A percentile compares a stretch with the other conserved stretches of the same genome.
phyloP scores from a whole-genome alignment of 768 basidiomycete species.

The Mycena haematopus region DNA sequence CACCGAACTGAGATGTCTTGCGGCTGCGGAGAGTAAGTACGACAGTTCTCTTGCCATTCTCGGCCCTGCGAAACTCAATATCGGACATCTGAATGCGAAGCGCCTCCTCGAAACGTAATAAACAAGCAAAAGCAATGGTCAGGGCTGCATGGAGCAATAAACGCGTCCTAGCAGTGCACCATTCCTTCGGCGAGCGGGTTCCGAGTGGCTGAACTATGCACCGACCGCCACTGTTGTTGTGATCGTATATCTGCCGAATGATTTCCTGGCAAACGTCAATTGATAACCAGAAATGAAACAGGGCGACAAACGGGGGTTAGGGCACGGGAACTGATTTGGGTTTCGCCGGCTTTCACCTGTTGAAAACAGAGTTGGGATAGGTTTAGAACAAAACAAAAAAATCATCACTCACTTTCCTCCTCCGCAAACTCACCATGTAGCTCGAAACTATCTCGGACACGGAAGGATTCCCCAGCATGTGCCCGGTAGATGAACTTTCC shows the following conservation, averaged over 20 bases:
- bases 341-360: constrained; percentile 28
- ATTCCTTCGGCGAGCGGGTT: too few species aligned
- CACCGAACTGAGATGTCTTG: constrained; percentile 37
- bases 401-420: constrained; percentile 18
- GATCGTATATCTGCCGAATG: background rate
- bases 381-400: too few species aligned
- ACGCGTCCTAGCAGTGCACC: constrained; percentile 37
- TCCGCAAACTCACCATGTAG: constrained; percentile 29
- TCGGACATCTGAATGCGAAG: constrained; percentile 39
- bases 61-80: constrained; percentile 18
- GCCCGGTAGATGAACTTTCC: background rate
- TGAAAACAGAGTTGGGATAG: background rate
- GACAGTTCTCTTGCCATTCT: constrained; percentile 1
- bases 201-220: constrained; percentile 12
- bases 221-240: constrained; percentile 22
- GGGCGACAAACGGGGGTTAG: constrained; percentile 26
- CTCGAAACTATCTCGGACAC: constrained; percentile 28
- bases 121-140: constrained; percentile 39
- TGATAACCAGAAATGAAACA: too few species aligned
- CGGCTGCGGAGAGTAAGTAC: constrained; percentile 32
- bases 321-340: constrained; percentile 26
- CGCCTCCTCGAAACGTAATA: constrained; percentile 41
- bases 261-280: too few species aligned
- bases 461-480: constrained; percentile 30
- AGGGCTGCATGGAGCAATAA: constrained; percentile 37